Percentiles rank a stretch among this genome's conserved stretches.
These are phyloP conservation scores for Dactylellina sp. DNA, from an alignment of 2,329 filamentous ascomycete species.

Conservation along the genomic window DNA sequence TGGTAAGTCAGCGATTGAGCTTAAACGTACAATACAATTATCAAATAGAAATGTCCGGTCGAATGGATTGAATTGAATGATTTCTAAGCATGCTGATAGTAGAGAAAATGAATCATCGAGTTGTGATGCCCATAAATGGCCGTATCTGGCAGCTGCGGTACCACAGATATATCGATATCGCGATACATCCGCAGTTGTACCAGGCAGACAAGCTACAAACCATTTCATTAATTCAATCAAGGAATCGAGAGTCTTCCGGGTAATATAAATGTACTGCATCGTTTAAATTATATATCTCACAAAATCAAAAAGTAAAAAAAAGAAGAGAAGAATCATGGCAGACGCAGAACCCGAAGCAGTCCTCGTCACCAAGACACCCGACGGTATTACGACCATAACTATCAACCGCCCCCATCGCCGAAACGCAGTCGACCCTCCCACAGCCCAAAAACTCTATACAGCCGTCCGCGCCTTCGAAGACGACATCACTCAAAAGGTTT, in stretches of 20 bases:
- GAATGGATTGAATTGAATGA: constrained; percentile 9
- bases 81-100: constrained; percentile 11
- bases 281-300: too few species aligned
- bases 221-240: too few species aligned
- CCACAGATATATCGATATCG: too few species aligned
- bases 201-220: too few species aligned
- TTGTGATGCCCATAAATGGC: not conserved
- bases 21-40: constrained; percentile 16
- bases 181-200: too few species aligned
- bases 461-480: constrained; percentile 68
- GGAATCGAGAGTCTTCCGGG: too few species aligned
- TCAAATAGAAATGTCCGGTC: constrained; percentile 34
- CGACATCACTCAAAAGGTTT: constrained; percentile 68
- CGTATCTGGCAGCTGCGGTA: not conserved
- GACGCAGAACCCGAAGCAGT: constrained; percentile 11
- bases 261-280: too few species aligned
- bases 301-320: not conserved
- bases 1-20: not conserved
- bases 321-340: constrained; percentile 5
- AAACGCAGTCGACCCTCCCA: constrained; percentile 69
- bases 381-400: constrained; percentile 70
- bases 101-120: too few species aligned
- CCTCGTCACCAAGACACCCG: constrained; percentile 13
- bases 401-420: constrained; percentile 68
- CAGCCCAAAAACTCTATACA: constrained; percentile 66